phyloP scores from a whole-genome alignment of 257 asterid genomes.

The Leptodermis oblonga region DNA sequence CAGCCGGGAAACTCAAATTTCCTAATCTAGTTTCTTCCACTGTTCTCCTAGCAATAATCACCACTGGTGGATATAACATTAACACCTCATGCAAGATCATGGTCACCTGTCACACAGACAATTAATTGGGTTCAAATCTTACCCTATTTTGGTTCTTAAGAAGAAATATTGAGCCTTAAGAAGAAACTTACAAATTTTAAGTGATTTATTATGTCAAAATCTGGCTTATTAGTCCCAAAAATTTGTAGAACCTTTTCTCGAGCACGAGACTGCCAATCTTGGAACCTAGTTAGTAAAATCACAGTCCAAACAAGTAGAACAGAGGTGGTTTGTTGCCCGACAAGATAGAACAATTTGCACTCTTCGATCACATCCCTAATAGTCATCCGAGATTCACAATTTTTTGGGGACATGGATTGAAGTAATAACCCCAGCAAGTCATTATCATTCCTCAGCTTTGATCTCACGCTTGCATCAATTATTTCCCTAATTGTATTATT shows the following conservation, averaged over 20 bases:
- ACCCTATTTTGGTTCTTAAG: too few species aligned
- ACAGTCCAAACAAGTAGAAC: constrained; percentile 22
- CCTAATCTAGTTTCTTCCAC: too few species aligned
- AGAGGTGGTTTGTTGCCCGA: constrained; percentile 22
- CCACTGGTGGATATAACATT: too few species aligned
- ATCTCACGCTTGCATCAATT: constrained; percentile 1
- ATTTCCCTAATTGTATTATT: background rate
- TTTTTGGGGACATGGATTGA: constrained; percentile 18
- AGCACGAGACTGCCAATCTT: constrained; percentile 23
- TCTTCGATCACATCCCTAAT: constrained; percentile 20
- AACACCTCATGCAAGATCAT: too few species aligned
- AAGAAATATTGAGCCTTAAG: too few species aligned
- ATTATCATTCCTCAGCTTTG: constrained; percentile 3
- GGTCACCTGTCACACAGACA: too few species aligned
- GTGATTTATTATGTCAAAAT: constrained; percentile 1
- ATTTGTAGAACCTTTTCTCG: constrained; percentile 17
- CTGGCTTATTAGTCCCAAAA: constrained; percentile 7
- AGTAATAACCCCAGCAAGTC: constrained; percentile 24
- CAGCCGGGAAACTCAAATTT: too few species aligned
- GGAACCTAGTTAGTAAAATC: constrained; percentile 13
- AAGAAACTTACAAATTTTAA: constrained; percentile 14
- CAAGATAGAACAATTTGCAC: constrained; percentile 20
- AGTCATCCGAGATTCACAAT: constrained; percentile 1
- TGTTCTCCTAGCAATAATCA: too few species aligned
- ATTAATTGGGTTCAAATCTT: too few species aligned